Evolutionary conservation across 2,329 filamentous ascomycete genomes (phyloP).

Genomic region (Penicillium sp.): DNA sequence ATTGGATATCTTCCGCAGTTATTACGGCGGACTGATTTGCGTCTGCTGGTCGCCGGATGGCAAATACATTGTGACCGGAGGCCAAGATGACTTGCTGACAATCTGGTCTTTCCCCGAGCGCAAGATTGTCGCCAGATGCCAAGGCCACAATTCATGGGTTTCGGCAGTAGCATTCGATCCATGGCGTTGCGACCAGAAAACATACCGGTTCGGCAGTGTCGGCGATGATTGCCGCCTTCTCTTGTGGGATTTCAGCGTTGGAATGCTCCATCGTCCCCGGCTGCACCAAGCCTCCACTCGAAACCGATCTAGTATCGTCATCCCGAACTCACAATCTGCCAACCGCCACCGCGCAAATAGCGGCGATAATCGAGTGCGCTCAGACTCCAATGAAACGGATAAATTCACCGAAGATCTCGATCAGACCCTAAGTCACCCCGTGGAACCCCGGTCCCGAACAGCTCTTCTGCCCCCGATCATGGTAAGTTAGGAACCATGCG

Average conservation of each 20-base stretch:
- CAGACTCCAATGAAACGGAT: constrained; percentile 65
- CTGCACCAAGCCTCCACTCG: constrained; percentile 47
- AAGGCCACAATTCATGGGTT: constrained; percentile 95
- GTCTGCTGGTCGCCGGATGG: constrained; percentile 98
- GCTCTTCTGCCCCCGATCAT: constrained; percentile 88
- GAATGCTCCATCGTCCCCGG: constrained; percentile 91
- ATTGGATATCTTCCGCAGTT: constrained; percentile 82
- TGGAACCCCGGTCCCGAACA: constrained; percentile 79
- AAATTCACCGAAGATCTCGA: constrained; percentile 49
- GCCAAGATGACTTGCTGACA: constrained; percentile 92
- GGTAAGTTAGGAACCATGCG: constrained; percentile 52
- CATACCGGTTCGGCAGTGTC: constrained; percentile 93
- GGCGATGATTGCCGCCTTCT: constrained; percentile 89
- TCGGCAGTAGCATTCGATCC: constrained; percentile 91
- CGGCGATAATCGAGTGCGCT: constrained; percentile 61
- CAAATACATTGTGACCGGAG: constrained; percentile 91
- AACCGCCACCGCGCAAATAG: constrained; percentile 64
- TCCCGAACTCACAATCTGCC: constrained; percentile 35
- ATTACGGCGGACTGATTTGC: constrained; percentile 89
- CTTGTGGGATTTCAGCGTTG: constrained; percentile 96
- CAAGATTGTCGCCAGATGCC: constrained; percentile 83
- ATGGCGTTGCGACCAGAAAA: constrained; percentile 93
- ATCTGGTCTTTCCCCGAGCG: constrained; percentile 90
- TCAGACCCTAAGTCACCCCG: constrained; percentile 68
- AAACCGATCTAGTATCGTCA: constrained; percentile 40